Evolutionary conservation across 129 eudicot genomes (phyloP).

Genomic region (Centaurea solstitialis): DNA sequence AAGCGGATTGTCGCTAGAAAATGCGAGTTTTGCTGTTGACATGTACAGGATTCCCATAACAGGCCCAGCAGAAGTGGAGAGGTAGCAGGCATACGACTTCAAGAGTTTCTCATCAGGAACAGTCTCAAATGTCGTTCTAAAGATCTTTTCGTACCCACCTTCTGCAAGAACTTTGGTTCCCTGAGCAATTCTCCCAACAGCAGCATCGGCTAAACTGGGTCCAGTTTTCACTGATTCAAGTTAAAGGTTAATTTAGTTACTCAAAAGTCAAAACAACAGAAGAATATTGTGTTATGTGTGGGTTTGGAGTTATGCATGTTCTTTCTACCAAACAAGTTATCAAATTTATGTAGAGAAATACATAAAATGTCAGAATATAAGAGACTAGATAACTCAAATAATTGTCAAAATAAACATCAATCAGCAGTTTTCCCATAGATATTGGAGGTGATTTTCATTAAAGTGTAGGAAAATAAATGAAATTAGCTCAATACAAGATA

Average conservation of each 20-base stretch:
- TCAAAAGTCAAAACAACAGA: not conserved
- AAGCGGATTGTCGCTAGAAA: slow-evolving; percentile 88
- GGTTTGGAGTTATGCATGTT: not conserved
- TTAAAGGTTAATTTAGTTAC: not conserved
- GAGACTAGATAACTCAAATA: not conserved
- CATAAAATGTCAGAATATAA: not conserved
- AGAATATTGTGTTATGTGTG: not conserved
- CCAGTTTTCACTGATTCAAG: slow-evolving; percentile 81
- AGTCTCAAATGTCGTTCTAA: slow-evolving; percentile 80
- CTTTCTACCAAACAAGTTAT: not conserved
- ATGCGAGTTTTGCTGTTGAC: slow-evolving; percentile 85
- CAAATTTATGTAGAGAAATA: not conserved
- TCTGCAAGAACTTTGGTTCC: slow-evolving; percentile 86
- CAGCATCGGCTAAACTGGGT: slow-evolving; percentile 89
- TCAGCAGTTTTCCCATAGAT: not conserved
- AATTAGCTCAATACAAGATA: not conserved
- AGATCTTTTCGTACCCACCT: slow-evolving; percentile 95
- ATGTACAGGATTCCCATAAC: slow-evolving; percentile 84
- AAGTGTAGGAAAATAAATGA: not conserved
- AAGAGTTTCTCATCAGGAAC: slow-evolving; percentile 77
- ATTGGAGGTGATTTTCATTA: not conserved
- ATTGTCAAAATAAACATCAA: not conserved
- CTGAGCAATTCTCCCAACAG: slow-evolving; percentile 91
- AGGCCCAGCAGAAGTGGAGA: slow-evolving; percentile 97
- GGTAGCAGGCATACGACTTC: slow-evolving; percentile 79